These are phyloP conservation scores for Casuarina equisetifolia DNA, from an alignment of 306 rosid genomes.

Conservation along the genomic window DNA sequence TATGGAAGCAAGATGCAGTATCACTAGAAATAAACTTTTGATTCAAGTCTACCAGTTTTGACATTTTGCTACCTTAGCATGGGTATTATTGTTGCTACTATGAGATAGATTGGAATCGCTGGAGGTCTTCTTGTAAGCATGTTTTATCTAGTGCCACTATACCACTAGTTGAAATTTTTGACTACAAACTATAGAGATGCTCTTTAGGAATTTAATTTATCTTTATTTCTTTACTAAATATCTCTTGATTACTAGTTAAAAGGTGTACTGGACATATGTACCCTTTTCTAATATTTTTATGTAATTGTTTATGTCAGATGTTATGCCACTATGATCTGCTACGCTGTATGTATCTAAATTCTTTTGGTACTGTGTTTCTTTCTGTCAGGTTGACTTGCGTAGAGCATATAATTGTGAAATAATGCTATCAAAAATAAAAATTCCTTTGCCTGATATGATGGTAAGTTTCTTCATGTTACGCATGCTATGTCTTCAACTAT, in stretches of 20 bases:
- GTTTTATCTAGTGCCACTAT: neutral
- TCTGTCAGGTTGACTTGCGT: constrained; percentile 57
- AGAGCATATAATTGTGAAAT: constrained; percentile 66
- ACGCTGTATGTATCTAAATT: neutral
- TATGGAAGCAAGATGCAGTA: neutral
- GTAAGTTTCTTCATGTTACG: constrained; percentile 39
- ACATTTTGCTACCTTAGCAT: neutral
- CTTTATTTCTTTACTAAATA: neutral
- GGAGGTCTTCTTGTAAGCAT: neutral
- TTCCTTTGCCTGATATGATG: constrained; percentile 59
- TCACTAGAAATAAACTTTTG: neutral
- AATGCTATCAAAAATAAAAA: constrained; percentile 62
- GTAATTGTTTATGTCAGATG: neutral
- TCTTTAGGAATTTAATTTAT: neutral
- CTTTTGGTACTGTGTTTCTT: constrained; percentile 11
- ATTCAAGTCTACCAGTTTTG: neutral
- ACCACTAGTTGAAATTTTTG: neutral
- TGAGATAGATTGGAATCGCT: neutral
- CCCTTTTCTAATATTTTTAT: neutral
- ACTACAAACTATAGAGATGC: neutral
- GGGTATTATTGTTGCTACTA: neutral
- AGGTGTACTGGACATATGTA: neutral
- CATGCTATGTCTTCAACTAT: neutral
- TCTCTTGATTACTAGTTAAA: neutral
- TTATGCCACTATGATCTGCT: neutral